These are phyloP conservation scores for Huntiella bhutanensis DNA, from an alignment of 2,329 filamentous ascomycete genomes.

Conservation along the genomic window DNA sequence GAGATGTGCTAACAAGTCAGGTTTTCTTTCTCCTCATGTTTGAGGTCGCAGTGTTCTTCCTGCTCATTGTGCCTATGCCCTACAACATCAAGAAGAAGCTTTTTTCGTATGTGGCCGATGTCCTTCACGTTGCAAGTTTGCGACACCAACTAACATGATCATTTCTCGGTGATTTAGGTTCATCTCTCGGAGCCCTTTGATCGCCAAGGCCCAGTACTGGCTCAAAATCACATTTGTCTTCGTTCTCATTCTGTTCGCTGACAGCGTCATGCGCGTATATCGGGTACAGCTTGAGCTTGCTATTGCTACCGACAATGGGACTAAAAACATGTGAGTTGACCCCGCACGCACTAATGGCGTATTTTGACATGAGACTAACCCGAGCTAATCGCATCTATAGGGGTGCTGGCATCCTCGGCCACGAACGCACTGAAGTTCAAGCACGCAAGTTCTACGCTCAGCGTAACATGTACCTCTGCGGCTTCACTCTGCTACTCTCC, in stretches of 20 bases:
- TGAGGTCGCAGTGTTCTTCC: constrained; percentile 67
- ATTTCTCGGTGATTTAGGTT: constrained; percentile 36
- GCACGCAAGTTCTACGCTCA: constrained; percentile 99
- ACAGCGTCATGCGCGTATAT: constrained; percentile 91
- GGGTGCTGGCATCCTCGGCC: constrained; percentile 55
- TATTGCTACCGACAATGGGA: constrained; percentile 43
- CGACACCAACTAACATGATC: not conserved
- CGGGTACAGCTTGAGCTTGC: constrained; percentile 82
- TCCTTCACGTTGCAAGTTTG: not conserved
- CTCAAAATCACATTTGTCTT: constrained; percentile 99
- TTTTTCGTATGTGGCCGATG: constrained; percentile 39
- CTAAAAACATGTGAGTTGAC: constrained; percentile 23
- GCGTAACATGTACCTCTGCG: constrained; percentile 99
- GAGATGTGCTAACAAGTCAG: constrained; percentile 23
- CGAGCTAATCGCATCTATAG: constrained; percentile 5
- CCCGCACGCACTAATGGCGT: not conserved
- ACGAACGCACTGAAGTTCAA: constrained; percentile 94
- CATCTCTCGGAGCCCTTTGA: constrained; percentile 67
- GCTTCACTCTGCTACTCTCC: constrained; percentile 96
- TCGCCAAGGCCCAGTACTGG: constrained; percentile 92
- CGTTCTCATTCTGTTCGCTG: constrained; percentile 92
- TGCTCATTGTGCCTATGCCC: constrained; percentile 70
- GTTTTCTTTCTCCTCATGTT: constrained; percentile 67
- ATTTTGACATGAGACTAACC: constrained; percentile 6
- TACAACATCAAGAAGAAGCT: constrained; percentile 71